Evolutionary conservation across 441 rosid species (phyloP).

Genomic region (Rhodomyrtus psidioides): DNA sequence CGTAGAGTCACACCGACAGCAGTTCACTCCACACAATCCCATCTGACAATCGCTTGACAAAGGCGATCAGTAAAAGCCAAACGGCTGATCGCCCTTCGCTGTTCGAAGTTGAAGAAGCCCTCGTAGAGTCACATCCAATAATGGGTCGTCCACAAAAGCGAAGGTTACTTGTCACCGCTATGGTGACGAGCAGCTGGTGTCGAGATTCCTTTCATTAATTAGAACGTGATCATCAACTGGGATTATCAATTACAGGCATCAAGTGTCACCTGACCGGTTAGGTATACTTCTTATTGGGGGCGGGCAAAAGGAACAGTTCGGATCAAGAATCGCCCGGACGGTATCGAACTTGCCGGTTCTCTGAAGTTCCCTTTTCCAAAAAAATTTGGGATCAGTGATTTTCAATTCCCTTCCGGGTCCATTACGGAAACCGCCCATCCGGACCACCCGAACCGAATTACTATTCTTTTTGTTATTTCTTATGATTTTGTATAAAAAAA

Average conservation of each 20-base stretch:
- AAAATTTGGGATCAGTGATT: no score
- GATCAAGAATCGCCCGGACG: no score
- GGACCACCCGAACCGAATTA: no score
- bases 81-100: neutral
- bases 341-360: no score
- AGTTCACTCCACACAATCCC: neutral
- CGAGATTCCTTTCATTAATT: neutral
- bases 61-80: neutral
- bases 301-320: no score
- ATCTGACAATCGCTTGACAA: neutral
- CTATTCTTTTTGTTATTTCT: no score
- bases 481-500: no score
- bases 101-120: neutral
- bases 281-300: accelerated
- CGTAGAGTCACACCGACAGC: no score
- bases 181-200: neutral
- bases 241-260: accelerated
- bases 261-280: accelerated
- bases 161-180: neutral
- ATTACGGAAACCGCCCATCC: no score
- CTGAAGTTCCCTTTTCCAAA: no score
- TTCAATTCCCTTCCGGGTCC: no score
- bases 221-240: neutral
- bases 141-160: neutral
- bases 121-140: neutral